Conservation (phyloP, 2,329 filamentous ascomycete species). For the Penicillium thymicola region DNA sequence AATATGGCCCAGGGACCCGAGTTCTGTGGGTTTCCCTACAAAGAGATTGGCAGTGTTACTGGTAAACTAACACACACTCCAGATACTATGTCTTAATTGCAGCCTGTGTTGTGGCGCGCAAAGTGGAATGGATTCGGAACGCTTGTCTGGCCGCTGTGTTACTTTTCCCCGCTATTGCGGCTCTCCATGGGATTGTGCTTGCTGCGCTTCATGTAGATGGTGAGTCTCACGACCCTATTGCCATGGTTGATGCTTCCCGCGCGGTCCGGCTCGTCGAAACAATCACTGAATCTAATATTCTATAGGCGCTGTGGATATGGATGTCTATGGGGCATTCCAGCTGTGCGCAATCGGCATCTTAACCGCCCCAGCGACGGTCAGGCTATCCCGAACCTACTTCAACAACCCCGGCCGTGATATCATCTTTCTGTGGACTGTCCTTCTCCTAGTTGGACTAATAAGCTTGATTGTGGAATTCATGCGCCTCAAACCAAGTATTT, state of each 20-base stretch:
- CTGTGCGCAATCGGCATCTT: constrained; percentile 64
- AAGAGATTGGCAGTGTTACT: not conserved
- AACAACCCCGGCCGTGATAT: constrained; percentile 61
- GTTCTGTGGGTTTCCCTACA: constrained; percentile 33
- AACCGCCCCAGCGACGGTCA: constrained; percentile 61
- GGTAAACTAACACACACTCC: constrained; percentile 6
- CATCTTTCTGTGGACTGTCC: constrained; percentile 63
- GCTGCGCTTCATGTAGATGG: constrained; percentile 58
- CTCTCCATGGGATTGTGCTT: constrained; percentile 62
- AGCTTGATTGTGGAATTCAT: constrained; percentile 65
- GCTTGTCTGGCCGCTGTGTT: constrained; percentile 62
- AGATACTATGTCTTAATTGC: constrained; percentile 64
- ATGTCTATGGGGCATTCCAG: constrained; percentile 66
- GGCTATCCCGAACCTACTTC: constrained; percentile 62
- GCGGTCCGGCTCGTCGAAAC: not conserved
- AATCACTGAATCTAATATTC: constrained; percentile 1
- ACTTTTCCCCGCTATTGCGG: constrained; percentile 61
- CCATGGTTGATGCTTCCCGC: not conserved
- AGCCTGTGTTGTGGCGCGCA: constrained; percentile 61
- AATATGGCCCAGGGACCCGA: constrained; percentile 43
- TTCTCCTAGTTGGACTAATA: constrained; percentile 56
- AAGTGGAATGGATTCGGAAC: constrained; percentile 59
- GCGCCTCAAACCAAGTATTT: constrained; percentile 48
- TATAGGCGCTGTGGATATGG: constrained; percentile 63
- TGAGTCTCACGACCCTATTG: constrained; percentile 34